phyloP scores from a whole-genome alignment of 352 stramenopile genomes.

The Phytopythium montanum region DNA sequence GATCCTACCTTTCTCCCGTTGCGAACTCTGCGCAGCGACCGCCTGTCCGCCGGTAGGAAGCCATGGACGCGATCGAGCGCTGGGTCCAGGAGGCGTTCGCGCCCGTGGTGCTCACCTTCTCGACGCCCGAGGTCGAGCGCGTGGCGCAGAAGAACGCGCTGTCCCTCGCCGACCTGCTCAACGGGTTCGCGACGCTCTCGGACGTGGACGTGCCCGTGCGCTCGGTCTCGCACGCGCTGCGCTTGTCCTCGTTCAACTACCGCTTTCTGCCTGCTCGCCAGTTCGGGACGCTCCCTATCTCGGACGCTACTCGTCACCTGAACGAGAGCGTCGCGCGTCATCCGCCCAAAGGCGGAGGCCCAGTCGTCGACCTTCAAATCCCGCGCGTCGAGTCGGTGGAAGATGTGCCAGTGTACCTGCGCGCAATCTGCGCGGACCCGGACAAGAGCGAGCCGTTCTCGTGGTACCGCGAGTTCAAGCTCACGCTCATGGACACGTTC shows the following conservation, averaged over 20 bases:
- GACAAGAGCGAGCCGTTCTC: conserved; percentile 49
- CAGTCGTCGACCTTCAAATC: conserved; percentile 59
- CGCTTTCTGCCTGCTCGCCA: conserved; percentile 61
- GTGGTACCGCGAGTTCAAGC: conserved; percentile 82
- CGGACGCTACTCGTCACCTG: conserved; percentile 53
- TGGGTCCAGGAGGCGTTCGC: conserved; percentile 81
- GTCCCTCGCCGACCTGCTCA: conserved; percentile 68
- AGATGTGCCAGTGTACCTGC: conserved; percentile 67
- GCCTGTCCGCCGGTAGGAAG: too few relatives aligned
- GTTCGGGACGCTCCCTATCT: conserved; percentile 39
- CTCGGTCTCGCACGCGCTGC: conserved; percentile 66
- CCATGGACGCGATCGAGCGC: conserved; percentile 54
- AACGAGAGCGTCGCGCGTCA: conserved; percentile 60
- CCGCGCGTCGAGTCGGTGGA: conserved; percentile 48
- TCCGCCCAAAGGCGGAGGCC: conserved; percentile 30
- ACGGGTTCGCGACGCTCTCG: conserved; percentile 59
- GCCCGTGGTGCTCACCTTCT: conserved; percentile 76
- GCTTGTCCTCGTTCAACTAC: conserved; percentile 67
- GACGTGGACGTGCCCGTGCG: conserved; percentile 68
- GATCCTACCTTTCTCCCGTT: not conserved
- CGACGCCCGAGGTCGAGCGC: conserved; percentile 72
- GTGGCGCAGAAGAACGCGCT: conserved; percentile 83
- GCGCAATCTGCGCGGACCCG: conserved; percentile 41
- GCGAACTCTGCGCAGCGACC: not conserved
- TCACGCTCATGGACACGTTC: conserved; percentile 78